Evolutionary conservation across 345 rosid genomes (phyloP), one percentile per base, ranked within the genome.

Genomic region (Euphorbia lathyris): DNA sequence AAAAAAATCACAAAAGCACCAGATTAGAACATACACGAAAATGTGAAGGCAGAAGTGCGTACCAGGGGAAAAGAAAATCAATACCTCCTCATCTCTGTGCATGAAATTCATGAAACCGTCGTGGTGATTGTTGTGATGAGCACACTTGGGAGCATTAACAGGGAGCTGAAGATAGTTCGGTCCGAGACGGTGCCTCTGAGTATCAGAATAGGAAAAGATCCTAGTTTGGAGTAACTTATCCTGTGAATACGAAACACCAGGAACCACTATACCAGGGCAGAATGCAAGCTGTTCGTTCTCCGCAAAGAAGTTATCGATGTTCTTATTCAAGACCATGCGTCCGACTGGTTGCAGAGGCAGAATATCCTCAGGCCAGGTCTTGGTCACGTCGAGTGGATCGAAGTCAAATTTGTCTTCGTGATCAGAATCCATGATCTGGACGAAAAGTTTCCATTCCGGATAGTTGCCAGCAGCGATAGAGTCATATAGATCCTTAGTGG

Each of bases 161-260:
- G 99, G 99, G 51, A 95, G 88, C 61, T 86, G 98, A 70, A 95
- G 83, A 80, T 95, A 95, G 86, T 92, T 95, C 27, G 99, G 99
- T 73, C 98, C 98, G 57, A 95, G 98, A 43, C 99, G 96, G 81
- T 95, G 96, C 77, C 99, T 89, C 80, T 95, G 99, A 47, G 98
- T 95, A 79, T 95, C 99, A 25, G 92, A 23, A 66, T 95, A 95
- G 16, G 99, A 86, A 73, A 95, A 95, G 78, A 92, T 75, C 22
- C 98, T 79, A 75, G 83, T 82, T 85, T 92, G 99, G 64, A 95
- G 98, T 62, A 90, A 62, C 73, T 95, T 95, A 78, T 95, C 99
- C 72, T 95, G 86, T 9, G 99, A 92, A 72, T 86, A 95, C 63
- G 88, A 81, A 66, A 95, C 59, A 17, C 99, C 98, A 60, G 99